These are phyloP conservation scores for Cadophora sp. DNA, from an alignment of 2,329 filamentous ascomycete species.

Conservation along the genomic window DNA sequence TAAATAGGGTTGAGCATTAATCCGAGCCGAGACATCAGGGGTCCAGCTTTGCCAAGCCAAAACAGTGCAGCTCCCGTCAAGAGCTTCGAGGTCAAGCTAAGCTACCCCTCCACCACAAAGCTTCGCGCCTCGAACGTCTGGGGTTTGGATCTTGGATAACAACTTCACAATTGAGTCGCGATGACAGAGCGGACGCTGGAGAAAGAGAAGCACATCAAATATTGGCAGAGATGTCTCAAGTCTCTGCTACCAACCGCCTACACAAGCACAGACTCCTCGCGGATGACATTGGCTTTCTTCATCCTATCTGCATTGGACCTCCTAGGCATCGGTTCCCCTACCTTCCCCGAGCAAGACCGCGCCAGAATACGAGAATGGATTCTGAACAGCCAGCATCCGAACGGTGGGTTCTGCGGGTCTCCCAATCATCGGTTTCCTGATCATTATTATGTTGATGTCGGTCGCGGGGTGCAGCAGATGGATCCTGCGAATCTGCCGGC, in stretches of 20 bases:
- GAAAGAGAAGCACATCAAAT: conserved; percentile 78
- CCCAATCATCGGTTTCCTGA: conserved; percentile 65
- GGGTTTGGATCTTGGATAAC: not conserved
- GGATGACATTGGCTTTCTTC: conserved; percentile 90
- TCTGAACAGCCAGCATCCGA: conserved; percentile 82
- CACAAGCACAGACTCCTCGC: conserved; percentile 87
- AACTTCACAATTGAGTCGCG: not conserved
- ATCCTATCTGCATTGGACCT: conserved; percentile 85
- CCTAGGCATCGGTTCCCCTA: conserved; percentile 66
- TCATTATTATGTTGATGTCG: conserved; percentile 44
- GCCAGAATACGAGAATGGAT: conserved; percentile 75
- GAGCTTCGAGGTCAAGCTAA: conserved; percentile 2
- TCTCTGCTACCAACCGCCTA: conserved; percentile 82
- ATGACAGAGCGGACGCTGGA: conserved; percentile 53
- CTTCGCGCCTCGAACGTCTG: not conserved
- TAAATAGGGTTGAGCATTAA: conserved; percentile 29
- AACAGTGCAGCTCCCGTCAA: not conserved
- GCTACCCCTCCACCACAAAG: conserved; percentile 11
- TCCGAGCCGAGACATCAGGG: conserved; percentile 26
- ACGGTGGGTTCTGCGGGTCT: conserved; percentile 88
- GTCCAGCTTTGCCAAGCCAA: conserved; percentile 1
- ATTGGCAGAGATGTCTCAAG: conserved; percentile 90
- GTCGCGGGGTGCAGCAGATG: conserved; percentile 61
- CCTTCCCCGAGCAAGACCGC: conserved; percentile 56
- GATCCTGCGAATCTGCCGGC: conserved; percentile 85